Evolutionary conservation across 257 asterid genomes (phyloP).

Genomic region (Apocynum venetum): DNA sequence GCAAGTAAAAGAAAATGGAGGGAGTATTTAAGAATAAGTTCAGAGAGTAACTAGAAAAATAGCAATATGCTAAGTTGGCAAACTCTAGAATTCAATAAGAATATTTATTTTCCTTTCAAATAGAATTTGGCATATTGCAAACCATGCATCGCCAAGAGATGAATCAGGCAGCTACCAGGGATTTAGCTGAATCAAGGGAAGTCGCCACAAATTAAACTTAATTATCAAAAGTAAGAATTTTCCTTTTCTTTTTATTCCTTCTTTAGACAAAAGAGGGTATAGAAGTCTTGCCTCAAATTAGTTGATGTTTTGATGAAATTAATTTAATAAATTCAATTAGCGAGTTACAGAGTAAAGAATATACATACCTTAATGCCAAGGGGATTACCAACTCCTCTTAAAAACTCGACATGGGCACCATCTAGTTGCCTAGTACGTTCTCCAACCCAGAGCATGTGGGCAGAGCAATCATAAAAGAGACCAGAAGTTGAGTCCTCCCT

Average conservation of each 20-base stretch:
- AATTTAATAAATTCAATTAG: neutral
- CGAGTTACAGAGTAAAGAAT: neutral
- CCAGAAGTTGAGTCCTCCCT: constrained; percentile 79
- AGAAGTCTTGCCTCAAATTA: neutral
- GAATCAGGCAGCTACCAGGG: neutral
- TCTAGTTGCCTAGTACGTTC: constrained; percentile 80
- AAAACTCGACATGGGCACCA: constrained; percentile 74
- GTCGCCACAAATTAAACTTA: neutral
- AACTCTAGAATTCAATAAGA: neutral
- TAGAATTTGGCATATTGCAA: too few relatives aligned
- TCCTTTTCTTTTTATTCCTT: neutral
- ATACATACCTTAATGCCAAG: constrained; percentile 71
- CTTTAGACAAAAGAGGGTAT: neutral
- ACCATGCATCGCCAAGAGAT: neutral
- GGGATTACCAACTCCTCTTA: constrained; percentile 79
- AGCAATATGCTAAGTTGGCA: too few relatives aligned
- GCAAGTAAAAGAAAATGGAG: too few relatives aligned
- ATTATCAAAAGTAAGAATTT: neutral
- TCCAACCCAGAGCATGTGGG: constrained; percentile 93
- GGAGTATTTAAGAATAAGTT: neutral
- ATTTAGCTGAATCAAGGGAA: neutral
- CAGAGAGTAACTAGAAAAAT: neutral
- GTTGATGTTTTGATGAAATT: neutral
- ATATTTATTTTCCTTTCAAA: neutral
- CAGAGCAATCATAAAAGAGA: constrained; percentile 75